A percentile compares a stretch with the other conserved stretches of the same genome.
Evolutionary conservation across 2,329 filamentous ascomycete species (phyloP).

Genomic region (Botrytis deweyae): DNA sequence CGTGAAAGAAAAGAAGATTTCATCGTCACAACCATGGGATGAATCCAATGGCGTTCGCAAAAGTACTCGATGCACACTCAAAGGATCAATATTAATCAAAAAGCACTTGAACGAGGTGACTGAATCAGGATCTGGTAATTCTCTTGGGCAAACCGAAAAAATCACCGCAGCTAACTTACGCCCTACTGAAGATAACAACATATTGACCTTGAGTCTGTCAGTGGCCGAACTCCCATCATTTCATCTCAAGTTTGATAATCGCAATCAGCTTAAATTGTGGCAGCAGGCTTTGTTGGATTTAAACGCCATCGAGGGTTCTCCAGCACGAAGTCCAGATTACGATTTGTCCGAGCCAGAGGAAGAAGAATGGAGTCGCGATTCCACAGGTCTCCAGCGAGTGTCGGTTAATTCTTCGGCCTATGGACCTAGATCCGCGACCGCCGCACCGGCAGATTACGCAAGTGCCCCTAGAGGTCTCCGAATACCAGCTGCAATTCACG

Average conservation of each 20-base stretch:
- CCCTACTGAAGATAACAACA: constrained; percentile 64
- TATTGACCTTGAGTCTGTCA: constrained; percentile 86
- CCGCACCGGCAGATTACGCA: constrained; percentile 90
- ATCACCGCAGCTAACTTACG: constrained; percentile 39
- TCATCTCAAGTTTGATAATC: constrained; percentile 83
- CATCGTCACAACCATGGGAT: constrained; percentile 63
- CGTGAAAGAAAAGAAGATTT: constrained; percentile 89
- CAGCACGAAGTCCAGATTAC: constrained; percentile 69
- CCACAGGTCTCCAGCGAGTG: constrained; percentile 60
- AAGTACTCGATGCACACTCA: constrained; percentile 78
- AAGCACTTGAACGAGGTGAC: constrained; percentile 90
- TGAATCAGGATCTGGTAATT: constrained; percentile 59
- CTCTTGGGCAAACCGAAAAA: constrained; percentile 36
- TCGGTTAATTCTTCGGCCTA: constrained; percentile 78
- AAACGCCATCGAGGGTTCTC: constrained; percentile 65
- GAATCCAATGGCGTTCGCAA: constrained; percentile 59
- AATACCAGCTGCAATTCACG: constrained; percentile 59
- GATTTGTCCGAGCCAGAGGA: constrained; percentile 85
- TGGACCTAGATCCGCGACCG: constrained; percentile 81
- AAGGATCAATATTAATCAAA: constrained; percentile 97
- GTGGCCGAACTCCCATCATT: constrained; percentile 92
- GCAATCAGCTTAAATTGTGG: constrained; percentile 85
- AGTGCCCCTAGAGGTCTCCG: constrained; percentile 51
- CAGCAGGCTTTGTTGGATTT: constrained; percentile 83
- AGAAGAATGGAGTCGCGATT: constrained; percentile 74